Conservation (phyloP, 768 basidiomycete genomes). For the Suillus cothurnatus region DNA sequence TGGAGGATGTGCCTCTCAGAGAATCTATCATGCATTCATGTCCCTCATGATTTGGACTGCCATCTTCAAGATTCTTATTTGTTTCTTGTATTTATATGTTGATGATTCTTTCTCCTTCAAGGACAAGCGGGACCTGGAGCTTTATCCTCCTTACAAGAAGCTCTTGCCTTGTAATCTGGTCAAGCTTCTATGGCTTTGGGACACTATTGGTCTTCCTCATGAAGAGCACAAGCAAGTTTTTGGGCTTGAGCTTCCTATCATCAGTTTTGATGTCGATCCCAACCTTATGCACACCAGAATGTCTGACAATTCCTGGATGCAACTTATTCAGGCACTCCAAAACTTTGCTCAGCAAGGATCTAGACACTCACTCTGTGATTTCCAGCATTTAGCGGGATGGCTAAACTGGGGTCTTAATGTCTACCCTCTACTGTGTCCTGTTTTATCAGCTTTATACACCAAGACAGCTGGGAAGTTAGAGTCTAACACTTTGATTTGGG, state of each 20-base stretch:
- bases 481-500: no score
- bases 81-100: constrained; percentile 21
- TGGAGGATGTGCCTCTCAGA: no score
- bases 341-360: background rate
- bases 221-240: constrained; percentile 36
- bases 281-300: constrained; percentile 28
- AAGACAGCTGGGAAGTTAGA: no score
- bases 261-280: constrained; percentile 38
- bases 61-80: constrained; percentile 14
- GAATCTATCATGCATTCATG: no score
- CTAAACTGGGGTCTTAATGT: no score
- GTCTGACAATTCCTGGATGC: background rate
- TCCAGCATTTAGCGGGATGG: no score
- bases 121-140: fast-evolving
- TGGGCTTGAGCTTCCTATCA: constrained; percentile 25
- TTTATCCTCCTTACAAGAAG: constrained; percentile 3
- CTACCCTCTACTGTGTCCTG: no score
- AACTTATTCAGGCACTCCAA: constrained; percentile 30
- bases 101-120: background rate
- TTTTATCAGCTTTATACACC: fast-evolving
- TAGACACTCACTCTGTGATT: no score
- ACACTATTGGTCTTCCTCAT: constrained; percentile 32
- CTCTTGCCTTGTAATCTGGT: constrained; percentile 2
- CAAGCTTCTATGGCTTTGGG: constrained; percentile 32
- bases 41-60: no score